Percentiles rank a stretch among this genome's conserved stretches.
These are phyloP conservation scores for Alternaria ventricosa DNA, from an alignment of 2,329 filamentous ascomycete species.

Conservation along the genomic window DNA sequence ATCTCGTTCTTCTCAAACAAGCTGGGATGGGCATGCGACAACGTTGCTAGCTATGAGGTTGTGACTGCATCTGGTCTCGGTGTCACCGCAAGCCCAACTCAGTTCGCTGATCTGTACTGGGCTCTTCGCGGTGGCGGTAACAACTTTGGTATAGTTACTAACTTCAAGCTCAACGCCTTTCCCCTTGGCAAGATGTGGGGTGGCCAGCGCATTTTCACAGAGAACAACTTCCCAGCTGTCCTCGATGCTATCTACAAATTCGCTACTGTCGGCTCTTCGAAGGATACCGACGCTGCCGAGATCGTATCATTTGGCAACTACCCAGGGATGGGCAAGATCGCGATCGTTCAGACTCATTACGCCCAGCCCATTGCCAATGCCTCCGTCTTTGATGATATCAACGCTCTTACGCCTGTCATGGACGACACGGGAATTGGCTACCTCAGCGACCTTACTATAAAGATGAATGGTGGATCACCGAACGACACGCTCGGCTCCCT, in stretches of 20 bases:
- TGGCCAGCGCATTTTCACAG: constrained; percentile 23
- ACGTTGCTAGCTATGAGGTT: constrained; percentile 32
- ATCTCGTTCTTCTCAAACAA: constrained; percentile 33
- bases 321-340: constrained; percentile 25
- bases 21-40: constrained; percentile 36
- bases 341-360: constrained; percentile 32
- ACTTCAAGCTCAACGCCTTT: constrained; percentile 26
- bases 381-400: constrained; percentile 32
- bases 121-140: constrained; percentile 44
- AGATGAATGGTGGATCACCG: constrained; percentile 25
- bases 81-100: constrained; percentile 37
- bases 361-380: constrained; percentile 27
- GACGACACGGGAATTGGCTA: constrained; percentile 30
- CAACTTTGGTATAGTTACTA: constrained; percentile 45
- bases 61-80: constrained; percentile 50
- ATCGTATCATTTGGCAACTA: constrained; percentile 21
- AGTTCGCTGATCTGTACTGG: constrained; percentile 44
- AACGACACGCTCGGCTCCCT: constrained; percentile 21
- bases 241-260: constrained; percentile 16
- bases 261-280: constrained; percentile 14
- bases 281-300: constrained; percentile 34
- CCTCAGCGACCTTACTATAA: constrained; percentile 28
- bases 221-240: constrained; percentile 11
- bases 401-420: constrained; percentile 26
- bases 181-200: constrained; percentile 15